A percentile compares a stretch with the other conserved stretches of the same genome.
Conservation (phyloP, 2,329 filamentous ascomycete genomes). For the Trichoderma breve region DNA sequence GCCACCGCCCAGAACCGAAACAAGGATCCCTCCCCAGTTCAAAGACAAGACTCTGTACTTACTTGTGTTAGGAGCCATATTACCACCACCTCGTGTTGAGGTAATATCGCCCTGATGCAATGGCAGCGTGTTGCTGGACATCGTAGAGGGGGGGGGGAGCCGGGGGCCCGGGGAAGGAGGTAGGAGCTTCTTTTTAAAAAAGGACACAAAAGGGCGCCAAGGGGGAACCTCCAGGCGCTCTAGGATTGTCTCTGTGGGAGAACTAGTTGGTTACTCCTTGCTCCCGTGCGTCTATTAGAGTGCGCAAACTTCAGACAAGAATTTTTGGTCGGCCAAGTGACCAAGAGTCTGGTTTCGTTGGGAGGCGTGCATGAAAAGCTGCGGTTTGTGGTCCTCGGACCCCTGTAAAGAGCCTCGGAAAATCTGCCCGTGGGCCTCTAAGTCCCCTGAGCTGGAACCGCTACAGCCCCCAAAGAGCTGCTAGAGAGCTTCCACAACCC, state of each 20-base stretch:
- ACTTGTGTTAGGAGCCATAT: slow-evolving; percentile 38
- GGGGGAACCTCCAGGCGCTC: neutral
- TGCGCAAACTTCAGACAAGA: slow-evolving; percentile 19
- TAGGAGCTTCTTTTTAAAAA: slow-evolving; percentile 9
- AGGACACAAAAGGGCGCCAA: neutral
- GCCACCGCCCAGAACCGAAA: neutral
- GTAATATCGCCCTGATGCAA: slow-evolving; percentile 31
- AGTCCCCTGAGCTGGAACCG: slow-evolving; percentile 20
- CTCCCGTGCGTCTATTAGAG: slow-evolving; percentile 13
- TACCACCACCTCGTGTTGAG: slow-evolving; percentile 28
- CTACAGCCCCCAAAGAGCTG: slow-evolving; percentile 13
- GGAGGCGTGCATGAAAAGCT: slow-evolving; percentile 21
- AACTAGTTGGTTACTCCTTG: slow-evolving; percentile 18
- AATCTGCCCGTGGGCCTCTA: slow-evolving; percentile 18
- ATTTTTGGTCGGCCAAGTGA: slow-evolving; percentile 14
- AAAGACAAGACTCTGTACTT: slow-evolving; percentile 21
- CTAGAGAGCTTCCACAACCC: slow-evolving; percentile 3
- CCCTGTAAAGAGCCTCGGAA: slow-evolving; percentile 21
- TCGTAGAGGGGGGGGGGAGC: slow-evolving; percentile 24
- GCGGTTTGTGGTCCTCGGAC: slow-evolving; percentile 7
- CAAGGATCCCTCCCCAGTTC: neutral
- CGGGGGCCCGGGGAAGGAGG: slow-evolving; percentile 8
- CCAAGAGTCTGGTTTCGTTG: slow-evolving; percentile 21
- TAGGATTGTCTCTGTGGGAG: slow-evolving; percentile 11
- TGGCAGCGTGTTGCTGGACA: slow-evolving; percentile 36